Evolutionary conservation across 139 green algal genomes (phyloP), one percentile per base, ranked within the genome.

Genomic region (Chlorella sorokiniana): DNA sequence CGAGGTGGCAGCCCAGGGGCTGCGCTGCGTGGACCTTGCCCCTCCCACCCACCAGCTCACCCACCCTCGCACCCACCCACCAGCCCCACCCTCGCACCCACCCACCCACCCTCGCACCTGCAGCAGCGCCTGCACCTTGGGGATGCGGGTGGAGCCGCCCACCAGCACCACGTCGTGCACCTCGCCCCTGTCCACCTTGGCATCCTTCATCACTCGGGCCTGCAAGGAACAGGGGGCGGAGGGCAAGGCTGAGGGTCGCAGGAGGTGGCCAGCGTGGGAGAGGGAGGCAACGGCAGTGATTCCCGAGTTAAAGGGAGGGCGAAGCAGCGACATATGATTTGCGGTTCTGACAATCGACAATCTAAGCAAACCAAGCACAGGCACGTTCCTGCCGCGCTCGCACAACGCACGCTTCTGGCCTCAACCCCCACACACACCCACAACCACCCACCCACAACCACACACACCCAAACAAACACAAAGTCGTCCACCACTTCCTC

Each of bases 101-200:
- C n/a, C n/a, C n/a, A n/a, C 25, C 37, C 27, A 37, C 29, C 8
- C 51, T 5, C 69, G 25, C 41, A 73, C 96, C 87, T 95, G 91
- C 71, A 99, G 93, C 85, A 99, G 89, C 83, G 92, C 81, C 91
- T 99, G 96, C 72, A 99, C 94, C 90, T 98, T 98, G 86, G 96
- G 96, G 82, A 99, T 98, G 85, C 96, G 94, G 16, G 96, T 98
- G 1, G 68, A 78, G 22, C 71, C 71, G 11, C 71, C 71, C 71
- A 78, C 92, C 42, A 95, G 82, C 41, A 94, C 91, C 31, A 94
- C 83, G 65, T 95, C 91, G 82, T 94, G 84, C 22, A 96, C 85
- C 6, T 67, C 40, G 40, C 42, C 59, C 90, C 95, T 96, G 86
- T 95, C 90, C 83, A 96, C 93, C 92, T 98, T 98, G 83, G 93